Evolutionary conservation across 768 basidiomycete genomes (phyloP), one percentile per base, ranked within the genome.

Genomic region (Russula sp.): DNA sequence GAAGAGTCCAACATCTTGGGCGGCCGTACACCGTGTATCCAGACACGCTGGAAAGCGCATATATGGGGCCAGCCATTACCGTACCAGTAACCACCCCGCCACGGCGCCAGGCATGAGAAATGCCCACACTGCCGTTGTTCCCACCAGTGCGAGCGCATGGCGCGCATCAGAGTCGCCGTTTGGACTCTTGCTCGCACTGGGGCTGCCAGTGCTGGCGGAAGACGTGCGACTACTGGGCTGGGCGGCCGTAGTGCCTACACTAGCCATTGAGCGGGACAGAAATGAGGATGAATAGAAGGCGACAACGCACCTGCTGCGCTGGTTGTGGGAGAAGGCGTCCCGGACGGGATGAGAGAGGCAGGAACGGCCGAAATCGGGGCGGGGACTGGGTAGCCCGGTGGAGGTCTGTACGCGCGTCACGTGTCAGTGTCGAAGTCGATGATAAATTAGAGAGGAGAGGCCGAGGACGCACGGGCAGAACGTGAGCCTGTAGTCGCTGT

Each of bases 401-500:
- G 39, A 16, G 63, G 63, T 14, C 63, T 64, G 40, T 13, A 2
- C 6, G 44, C 5, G 34, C 14, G 37, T 53, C 34, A 47, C 22
- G 59, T 47, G 31, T 27, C 48, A 31, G 37, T 32, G 20, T 9
- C 18, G 20, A 48, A 27, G 42, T 6, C 1, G 16, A 27, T 3
- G 11, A 48, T 5, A n/a, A 44, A n/a, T n/a, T 2, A 47, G 10
- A 14, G 6, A 9, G 45, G 7, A 8, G 9, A 22, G 1, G 22
- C 7, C 6, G 16, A 51, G n/a, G 5, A 55, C 65, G 66, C 39
- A 72, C 67, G 71, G 72, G 65, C 72, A 74, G 58, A 74, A 74
- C 0, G 73, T 74, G 31, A 73, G 35, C 0, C 66, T 70, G 54
- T 73, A 74, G 34, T 74, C 69, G 14, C 69, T 71, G 10, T 68